Percentiles rank a stretch among this genome's conserved stretches.
phyloP scores from a whole-genome alignment of 139 green algal genomes.

The Asterochloris sp. region DNA sequence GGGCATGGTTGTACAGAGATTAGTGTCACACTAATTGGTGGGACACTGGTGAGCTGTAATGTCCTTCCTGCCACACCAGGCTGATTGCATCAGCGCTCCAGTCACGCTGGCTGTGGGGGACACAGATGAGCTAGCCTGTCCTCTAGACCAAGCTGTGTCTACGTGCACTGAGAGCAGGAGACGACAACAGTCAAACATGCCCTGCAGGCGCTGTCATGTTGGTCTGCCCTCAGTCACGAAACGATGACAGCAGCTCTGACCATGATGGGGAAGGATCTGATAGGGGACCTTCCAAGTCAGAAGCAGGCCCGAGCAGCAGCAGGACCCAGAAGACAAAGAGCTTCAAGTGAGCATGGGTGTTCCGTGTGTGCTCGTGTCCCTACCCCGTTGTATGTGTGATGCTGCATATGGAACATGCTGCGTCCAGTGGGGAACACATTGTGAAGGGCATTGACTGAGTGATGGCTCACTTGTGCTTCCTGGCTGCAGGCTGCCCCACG shows the following conservation, averaged over 20 bases:
- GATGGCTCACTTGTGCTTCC: neutral
- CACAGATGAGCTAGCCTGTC: too few relatives aligned
- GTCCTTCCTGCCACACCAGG: neutral
- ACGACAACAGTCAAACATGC: neutral
- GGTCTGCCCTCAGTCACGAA: constrained; percentile 2
- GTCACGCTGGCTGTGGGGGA: too few relatives aligned
- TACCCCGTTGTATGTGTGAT: neutral
- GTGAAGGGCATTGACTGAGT: neutral
- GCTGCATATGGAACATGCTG: neutral
- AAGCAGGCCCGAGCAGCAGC: neutral
- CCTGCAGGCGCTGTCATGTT: constrained; percentile 11
- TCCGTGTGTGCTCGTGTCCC: neutral
- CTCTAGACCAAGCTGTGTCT: neutral
- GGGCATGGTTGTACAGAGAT: neutral
- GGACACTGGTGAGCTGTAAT: neutral
- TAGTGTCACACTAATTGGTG: too few relatives aligned
- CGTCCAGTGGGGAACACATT: neutral
- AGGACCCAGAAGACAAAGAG: neutral
- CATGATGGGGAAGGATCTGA: neutral
- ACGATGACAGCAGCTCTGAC: neutral
- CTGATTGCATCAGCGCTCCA: too few relatives aligned
- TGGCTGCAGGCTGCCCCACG: constrained; percentile 2
- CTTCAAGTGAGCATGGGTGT: neutral
- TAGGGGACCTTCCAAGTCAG: neutral
- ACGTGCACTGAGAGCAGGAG: neutral